A percentile compares a stretch with the other conserved stretches of the same genome.
phyloP scores from a whole-genome alignment of 2,329 filamentous ascomycete genomes.

The Nemania sp. region DNA sequence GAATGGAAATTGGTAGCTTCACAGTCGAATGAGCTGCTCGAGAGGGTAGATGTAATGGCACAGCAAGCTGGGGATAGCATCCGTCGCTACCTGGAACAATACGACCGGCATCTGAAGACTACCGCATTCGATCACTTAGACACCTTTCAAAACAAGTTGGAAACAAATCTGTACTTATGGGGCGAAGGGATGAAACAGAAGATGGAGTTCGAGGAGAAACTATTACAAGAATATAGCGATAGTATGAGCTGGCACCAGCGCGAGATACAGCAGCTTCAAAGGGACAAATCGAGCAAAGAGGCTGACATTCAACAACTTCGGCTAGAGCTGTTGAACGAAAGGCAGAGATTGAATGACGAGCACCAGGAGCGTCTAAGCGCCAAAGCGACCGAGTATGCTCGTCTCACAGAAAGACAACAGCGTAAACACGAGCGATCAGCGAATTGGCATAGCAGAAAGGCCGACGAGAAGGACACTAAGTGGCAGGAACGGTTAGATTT shows the following conservation, averaged over 20 bases:
- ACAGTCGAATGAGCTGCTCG: neutral
- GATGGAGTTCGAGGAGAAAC: constrained; percentile 3
- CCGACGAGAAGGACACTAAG: neutral
- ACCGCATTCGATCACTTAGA: neutral
- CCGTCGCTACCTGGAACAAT: constrained; percentile 4
- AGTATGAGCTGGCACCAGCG: constrained; percentile 1
- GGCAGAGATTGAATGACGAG: neutral
- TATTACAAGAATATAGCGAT: neutral
- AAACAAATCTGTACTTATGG: constrained; percentile 5
- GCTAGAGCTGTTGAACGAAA: neutral
- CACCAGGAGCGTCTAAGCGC: neutral
- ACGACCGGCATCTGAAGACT: neutral
- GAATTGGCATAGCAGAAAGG: constrained; percentile 1
- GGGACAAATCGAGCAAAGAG: constrained; percentile 6
- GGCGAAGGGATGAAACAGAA: constrained; percentile 13
- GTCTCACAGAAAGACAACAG: constrained; percentile 1
- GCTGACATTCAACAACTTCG: neutral
- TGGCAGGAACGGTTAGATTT: neutral
- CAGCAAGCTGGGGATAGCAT: neutral
- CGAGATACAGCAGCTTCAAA: constrained; percentile 8
- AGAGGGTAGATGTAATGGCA: neutral
- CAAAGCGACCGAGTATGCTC: neutral
- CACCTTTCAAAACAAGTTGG: neutral
- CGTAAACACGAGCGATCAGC: constrained; percentile 1
- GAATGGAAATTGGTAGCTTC: constrained; percentile 1